Evolutionary conservation across 768 basidiomycete genomes (phyloP).

Genomic region (Cytidiella melzeri): DNA sequence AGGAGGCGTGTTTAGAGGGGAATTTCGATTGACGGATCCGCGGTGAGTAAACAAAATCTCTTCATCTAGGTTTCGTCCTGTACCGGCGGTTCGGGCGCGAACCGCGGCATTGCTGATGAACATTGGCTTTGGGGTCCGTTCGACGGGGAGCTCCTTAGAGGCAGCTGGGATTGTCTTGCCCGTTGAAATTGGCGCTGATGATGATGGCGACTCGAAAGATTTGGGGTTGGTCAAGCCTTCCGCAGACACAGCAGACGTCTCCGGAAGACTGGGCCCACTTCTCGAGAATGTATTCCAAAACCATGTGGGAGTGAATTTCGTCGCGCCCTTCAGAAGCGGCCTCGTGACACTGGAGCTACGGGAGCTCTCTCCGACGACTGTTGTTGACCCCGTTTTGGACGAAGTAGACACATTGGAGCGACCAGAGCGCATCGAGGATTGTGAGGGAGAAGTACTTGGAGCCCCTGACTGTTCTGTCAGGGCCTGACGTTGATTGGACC

Average conservation of each 20-base stretch:
- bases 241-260: conserved; percentile 50
- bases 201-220: conserved; percentile 5
- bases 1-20: conserved; percentile 65
- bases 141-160: not conserved
- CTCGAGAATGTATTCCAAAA: conserved; percentile 66
- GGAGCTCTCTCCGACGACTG: conserved; percentile 4
- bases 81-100: conserved; percentile 38
- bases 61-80: conserved; percentile 36
- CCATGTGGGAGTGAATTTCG: conserved; percentile 73
- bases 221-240: conserved; percentile 33
- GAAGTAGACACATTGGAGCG: conserved; percentile 40
- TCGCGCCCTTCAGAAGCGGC: conserved; percentile 19
- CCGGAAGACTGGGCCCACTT: conserved; percentile 54
- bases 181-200: conserved; percentile 16
- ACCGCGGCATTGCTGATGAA: conserved; percentile 26
- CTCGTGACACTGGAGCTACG: not conserved
- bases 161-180: not conserved
- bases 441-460: conserved; percentile 59
- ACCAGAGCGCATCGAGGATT: conserved; percentile 52
- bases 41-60: conserved; percentile 48
- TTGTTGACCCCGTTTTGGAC: conserved; percentile 18
- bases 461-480: conserved; percentile 23
- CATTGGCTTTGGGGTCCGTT: conserved; percentile 37
- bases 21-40: conserved; percentile 45
- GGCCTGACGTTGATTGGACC: too few species aligned